Base-by-base conservation (phyloP, 2,329 filamentous ascomycete species). In the Fusarium beomiforme region DNA sequence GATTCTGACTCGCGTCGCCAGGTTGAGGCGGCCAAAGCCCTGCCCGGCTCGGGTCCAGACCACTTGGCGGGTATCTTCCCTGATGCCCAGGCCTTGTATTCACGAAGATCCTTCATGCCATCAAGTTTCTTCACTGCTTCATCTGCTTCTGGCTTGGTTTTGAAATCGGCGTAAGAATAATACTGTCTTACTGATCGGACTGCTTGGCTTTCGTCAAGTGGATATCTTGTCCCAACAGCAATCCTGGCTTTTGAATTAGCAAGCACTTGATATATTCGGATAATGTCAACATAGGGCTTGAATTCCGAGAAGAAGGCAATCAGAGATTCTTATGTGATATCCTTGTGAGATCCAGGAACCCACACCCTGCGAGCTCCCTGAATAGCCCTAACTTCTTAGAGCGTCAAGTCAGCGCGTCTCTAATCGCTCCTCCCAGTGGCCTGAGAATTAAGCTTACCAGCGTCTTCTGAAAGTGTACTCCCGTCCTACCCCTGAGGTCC, bases 81-180 rank as follows among this genome's bases (percentile, higher is more conserved):
- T 4, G 67, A 69, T 0, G 61, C 41, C 5, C 60, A 70, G 14
- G 70, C 56, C 56, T 69, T 70, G 11, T 70, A 21, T 1, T 34
- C 50, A 3, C 44, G 64, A 10, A 21, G 23, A 1, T 42, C 23
- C 13, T 33, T 33, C 12, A 29, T 64, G 6, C 76, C 77, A 23
- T 78, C 64, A 1, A 80, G 71, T 3, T 70, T 46, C 31, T 70
- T 73, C 3, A 88, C 82, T 24, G 88, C 89, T 13, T 79, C 79
- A 36, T 84, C 78, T 1, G 88, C 88, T 67, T 91, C 86, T 56
- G 89, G 85, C 1, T 80, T 76, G 9, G 83, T 87, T 50, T 81
- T 82, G 60, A 92, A 85, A 73, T 92, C 89, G n/a, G 92, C 87
- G 64, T 91, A 92, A 72, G 88, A 88, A 78, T 89, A 91, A 79